Evolutionary conservation across 371 early-diverging fungal genomes (phyloP), one percentile per base, ranked within the genome.

Genomic region (Coemansia sp.): DNA sequence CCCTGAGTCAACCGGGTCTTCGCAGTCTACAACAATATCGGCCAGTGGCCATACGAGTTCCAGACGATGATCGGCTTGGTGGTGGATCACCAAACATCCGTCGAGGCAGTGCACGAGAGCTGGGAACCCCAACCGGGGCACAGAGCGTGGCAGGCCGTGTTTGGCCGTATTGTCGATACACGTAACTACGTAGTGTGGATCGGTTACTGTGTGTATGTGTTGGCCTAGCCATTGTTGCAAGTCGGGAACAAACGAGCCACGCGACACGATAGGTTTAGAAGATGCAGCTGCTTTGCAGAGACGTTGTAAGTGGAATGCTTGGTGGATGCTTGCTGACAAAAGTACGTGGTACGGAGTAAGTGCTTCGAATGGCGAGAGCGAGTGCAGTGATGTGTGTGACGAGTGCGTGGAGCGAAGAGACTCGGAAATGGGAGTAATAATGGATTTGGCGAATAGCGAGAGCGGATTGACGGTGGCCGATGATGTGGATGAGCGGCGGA

Each of bases 11-110:
- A 59, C 53, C 0, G 37, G 37, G 9, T 71, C 72, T 0, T 44
- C 55, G 7, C 11, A 23, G 2, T 44, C 23, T 5, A 61, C 51
- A 5, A 16, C 9, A 14, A 48, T 57, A 8, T 75, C 75, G 25
- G 75, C 75, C 57, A 75, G 25, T 16, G 75, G 75, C 75, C 75
- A 75, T 11, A 67, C 53, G 9, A 75, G 57, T n/a, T 75, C 75
- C 11, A 37, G 16, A 8, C 23, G n/a, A 9, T 3, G 18, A 6
- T 18, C 18, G 33, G 7, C 3, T 7, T 20, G 14, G 5, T 53
- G 47, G 7, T 37, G 26, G 21, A 75, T 63, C 5, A 64, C 12
- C 6, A 75, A 61, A 16, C 64, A 60, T 16, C 75, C 75, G 40
- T 58, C 48, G 25, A 39, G 42, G 55, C 72, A 75, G 5, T 40